A percentile compares a stretch with the other conserved stretches of the same genome.
phyloP scores from a whole-genome alignment of 1,284 basidiomycete species.

The Boletus mariae region DNA sequence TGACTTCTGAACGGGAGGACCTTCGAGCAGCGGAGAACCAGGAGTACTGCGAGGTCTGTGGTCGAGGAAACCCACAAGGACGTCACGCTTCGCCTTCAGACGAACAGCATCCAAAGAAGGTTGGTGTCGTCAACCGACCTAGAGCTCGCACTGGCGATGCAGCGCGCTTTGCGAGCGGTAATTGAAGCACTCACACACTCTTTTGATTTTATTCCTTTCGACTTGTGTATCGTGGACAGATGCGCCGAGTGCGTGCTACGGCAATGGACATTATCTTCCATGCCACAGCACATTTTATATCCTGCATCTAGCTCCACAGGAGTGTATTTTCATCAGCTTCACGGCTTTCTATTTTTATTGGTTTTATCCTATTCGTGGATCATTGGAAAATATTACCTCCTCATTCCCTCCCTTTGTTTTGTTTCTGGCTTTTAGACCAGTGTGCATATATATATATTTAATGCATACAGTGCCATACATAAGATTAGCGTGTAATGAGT shows the following conservation, averaged over 20 bases:
- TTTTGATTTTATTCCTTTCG: conserved; percentile 11
- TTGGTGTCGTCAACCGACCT: conserved; percentile 61
- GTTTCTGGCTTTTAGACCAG: conserved; percentile 23
- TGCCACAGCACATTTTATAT: conserved; percentile 12
- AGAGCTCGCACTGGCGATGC: conserved; percentile 61
- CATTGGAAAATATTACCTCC: conserved; percentile 2
- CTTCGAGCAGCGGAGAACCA: conserved; percentile 41
- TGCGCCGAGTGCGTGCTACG: conserved; percentile 7
- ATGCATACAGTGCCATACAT: conserved; percentile 23
- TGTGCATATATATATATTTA: conserved; percentile 26
- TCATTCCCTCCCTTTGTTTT: conserved; percentile 22
- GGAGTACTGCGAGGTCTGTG: conserved; percentile 58
- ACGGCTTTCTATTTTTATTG: conserved; percentile 23
- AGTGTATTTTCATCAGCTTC: conserved; percentile 7
- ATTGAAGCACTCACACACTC: conserved; percentile 28
- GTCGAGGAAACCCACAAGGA: conserved; percentile 41
- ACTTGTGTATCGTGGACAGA: conserved; percentile 16
- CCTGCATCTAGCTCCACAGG: conserved; percentile 11
- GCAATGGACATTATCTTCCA: background rate
- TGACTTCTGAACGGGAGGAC: conserved; percentile 62
- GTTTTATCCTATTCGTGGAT: conserved; percentile 17
- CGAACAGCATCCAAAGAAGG: conserved; percentile 26
- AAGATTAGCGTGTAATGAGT: background rate
- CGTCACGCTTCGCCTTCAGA: conserved; percentile 8
- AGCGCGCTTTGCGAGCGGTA: conserved; percentile 55